Evolutionary conservation across 805 yeast genomes (phyloP), one percentile per base, ranked within the genome.

Genomic region (Clavispora carvajalis): DNA sequence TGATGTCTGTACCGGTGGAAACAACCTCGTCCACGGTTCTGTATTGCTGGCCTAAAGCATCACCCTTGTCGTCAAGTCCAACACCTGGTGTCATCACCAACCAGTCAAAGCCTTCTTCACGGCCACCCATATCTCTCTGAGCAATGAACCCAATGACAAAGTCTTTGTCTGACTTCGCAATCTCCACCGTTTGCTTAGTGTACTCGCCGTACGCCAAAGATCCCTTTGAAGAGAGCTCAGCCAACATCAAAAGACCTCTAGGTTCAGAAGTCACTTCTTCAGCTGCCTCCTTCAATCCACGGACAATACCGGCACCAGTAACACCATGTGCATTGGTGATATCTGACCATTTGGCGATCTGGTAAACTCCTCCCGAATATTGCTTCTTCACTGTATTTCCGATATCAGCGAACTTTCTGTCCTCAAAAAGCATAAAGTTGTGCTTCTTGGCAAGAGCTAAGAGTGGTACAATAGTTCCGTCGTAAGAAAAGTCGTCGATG

Each of bases 111-210:
- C 91, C 93, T 53, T 82, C 93, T 3, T 76, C 82, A 33, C 75
- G 73, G 12, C 89, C 90, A 22, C 89, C 89, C 86, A 90, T 85
- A 43, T 82, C 81, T 56, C 77, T 76, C 60, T 89, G 97, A 0
- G 99, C 97, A 65, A 93, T 93, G 62, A 91, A 93, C 0, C 99
- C 99, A 65, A 93, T 83, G 22, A 88, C 96, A 66, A 93, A 93
- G 44, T 83, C 89, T 55, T 77, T 82, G 65, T 91, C 95, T 21
- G 80, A 61, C 57, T 85, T 84, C 11, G 95, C 62, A 47, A 93
- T 88, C 23, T 89, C 95, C 13, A 93, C 85, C 1, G 98, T 90
- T 54, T 85, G 76, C 43, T 72, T 65, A 6, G 99, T 85, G 69
- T 93, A 93, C 52, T 82, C 90, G 36, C 98, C 98, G 46, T 80